Conservation (phyloP, 1,284 basidiomycete genomes). For the Fistulina hepatica region DNA sequence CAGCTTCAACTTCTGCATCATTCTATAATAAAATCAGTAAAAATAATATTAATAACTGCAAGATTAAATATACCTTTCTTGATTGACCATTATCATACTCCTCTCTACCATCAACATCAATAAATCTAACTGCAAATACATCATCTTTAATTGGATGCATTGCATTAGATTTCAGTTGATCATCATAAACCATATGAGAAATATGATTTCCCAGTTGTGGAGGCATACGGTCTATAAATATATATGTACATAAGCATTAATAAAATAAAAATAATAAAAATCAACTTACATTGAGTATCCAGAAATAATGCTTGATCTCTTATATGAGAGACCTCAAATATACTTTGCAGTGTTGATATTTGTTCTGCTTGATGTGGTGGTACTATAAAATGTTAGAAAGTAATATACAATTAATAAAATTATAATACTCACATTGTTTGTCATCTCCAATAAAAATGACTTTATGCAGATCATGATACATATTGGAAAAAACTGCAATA, state of each 20-base stretch:
- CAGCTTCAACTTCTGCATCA: constrained; percentile 24
- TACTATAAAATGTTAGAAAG: constrained; percentile 20
- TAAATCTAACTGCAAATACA: constrained; percentile 31
- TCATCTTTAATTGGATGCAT: constrained; percentile 28
- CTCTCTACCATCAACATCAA: constrained; percentile 29
- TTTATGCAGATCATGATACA: constrained; percentile 36
- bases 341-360: constrained; percentile 27
- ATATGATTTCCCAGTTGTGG: constrained; percentile 63
- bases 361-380: constrained; percentile 33
- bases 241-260: constrained; percentile 6
- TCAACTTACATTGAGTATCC: constrained; percentile 33
- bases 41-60: not conserved
- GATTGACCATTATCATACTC: constrained; percentile 24
- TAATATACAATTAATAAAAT: constrained; percentile 6
- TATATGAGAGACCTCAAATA: constrained; percentile 34
- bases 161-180: constrained; percentile 38
- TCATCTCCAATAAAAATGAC: constrained; percentile 55
- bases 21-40: constrained; percentile 26
- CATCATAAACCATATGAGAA: constrained; percentile 50
- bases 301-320: constrained; percentile 25
- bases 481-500: too few relatives aligned
- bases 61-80: constrained; percentile 28
- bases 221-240: constrained; percentile 58
- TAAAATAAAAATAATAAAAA: not conserved
- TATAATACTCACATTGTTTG: constrained; percentile 37